These are phyloP conservation scores for Candida anglica DNA, from an alignment of 805 yeast species.

Conservation along the genomic window DNA sequence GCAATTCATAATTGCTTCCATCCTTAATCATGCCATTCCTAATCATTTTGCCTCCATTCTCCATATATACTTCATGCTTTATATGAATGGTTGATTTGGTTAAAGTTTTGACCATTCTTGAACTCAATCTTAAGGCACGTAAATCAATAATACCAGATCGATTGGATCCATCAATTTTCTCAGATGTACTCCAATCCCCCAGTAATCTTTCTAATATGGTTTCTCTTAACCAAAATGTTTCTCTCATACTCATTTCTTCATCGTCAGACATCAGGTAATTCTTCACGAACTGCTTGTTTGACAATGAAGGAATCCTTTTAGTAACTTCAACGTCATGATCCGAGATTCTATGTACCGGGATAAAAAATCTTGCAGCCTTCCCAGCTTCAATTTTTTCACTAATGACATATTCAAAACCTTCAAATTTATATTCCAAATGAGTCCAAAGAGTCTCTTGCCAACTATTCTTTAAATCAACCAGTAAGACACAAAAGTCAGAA, in stretches of 20 bases:
- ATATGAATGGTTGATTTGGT: slow-evolving; percentile 46
- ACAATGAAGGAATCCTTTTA: slow-evolving; percentile 63
- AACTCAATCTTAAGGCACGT: slow-evolving; percentile 59
- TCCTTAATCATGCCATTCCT: slow-evolving; percentile 11
- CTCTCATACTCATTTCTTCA: slow-evolving; percentile 54
- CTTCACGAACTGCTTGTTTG: slow-evolving; percentile 66
- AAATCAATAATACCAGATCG: slow-evolving; percentile 61
- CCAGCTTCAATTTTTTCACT: slow-evolving; percentile 24
- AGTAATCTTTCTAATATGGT: slow-evolving; percentile 52
- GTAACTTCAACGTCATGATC: slow-evolving; percentile 39
- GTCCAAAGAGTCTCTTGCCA: slow-evolving; percentile 57
- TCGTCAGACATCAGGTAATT: slow-evolving; percentile 51
- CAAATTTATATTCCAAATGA: slow-evolving; percentile 26
- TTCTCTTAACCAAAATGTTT: slow-evolving; percentile 79
- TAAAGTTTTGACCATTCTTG: slow-evolving; percentile 55
- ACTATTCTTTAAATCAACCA: slow-evolving; percentile 76
- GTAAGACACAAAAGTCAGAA: slow-evolving; percentile 56
- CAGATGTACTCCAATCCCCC: slow-evolving; percentile 60
- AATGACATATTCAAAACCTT: slow-evolving; percentile 20
- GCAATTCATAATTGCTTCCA: slow-evolving; percentile 28
- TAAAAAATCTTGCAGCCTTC: slow-evolving; percentile 48
- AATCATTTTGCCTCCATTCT: slow-evolving; percentile 9
- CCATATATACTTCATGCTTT: slow-evolving; percentile 20
- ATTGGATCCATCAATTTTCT: slow-evolving; percentile 10
- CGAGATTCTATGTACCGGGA: slow-evolving; percentile 64